Percentiles rank a stretch among this genome's conserved stretches.
These are phyloP conservation scores for Populus hybrid DNA, from an alignment of 441 rosid species.

Conservation along the genomic window DNA sequence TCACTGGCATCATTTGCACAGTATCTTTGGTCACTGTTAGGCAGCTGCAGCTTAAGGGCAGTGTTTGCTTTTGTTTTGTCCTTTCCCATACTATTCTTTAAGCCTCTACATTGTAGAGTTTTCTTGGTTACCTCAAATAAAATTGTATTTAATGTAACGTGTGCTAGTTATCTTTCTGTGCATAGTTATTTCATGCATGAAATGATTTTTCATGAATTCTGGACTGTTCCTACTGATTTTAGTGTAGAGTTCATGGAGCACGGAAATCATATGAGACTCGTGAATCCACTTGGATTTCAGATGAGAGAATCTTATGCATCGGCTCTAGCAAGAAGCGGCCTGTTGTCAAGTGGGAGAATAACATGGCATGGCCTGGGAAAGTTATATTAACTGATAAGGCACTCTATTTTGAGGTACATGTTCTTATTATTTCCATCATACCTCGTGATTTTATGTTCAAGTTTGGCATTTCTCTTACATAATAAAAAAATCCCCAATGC, in stretches of 20 bases:
- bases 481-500: not conserved
- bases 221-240: slow-evolving; percentile 34
- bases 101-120: not conserved
- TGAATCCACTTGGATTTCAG: slow-evolving; percentile 43
- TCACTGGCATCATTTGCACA: not conserved
- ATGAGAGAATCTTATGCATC: slow-evolving; percentile 76
- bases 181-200: slow-evolving; percentile 4
- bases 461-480: not conserved
- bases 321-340: slow-evolving; percentile 86
- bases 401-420: slow-evolving; percentile 83
- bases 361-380: slow-evolving; percentile 96
- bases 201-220: slow-evolving; percentile 20
- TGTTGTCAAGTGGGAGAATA: slow-evolving; percentile 92
- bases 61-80: not conserved
- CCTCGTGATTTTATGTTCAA: not conserved
- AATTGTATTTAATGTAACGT: not conserved
- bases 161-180: not conserved
- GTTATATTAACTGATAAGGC: slow-evolving; percentile 83
- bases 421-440: slow-evolving; percentile 1
- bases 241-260: slow-evolving; percentile 82
- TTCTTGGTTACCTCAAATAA: too few relatives aligned
- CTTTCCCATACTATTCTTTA: not conserved
- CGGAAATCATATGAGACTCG: slow-evolving; percentile 62
- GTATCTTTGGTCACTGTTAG: not conserved
- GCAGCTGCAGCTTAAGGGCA: not conserved